Evolutionary conservation across 169 alveolate species (phyloP).

Genomic region (Perkinsus olseni): DNA sequence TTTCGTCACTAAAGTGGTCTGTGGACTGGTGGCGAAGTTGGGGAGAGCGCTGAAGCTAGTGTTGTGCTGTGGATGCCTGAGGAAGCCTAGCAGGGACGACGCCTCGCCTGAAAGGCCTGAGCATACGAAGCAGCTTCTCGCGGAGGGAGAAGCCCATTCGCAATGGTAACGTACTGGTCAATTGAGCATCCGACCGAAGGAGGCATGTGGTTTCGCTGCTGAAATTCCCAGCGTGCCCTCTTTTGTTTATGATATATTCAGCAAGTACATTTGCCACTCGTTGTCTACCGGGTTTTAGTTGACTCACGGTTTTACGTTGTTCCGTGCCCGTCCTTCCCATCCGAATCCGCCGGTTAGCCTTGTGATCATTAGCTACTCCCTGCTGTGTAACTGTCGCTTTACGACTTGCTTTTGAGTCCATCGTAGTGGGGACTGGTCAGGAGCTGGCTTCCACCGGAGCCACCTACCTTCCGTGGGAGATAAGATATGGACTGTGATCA

Average conservation of each 20-base stretch:
- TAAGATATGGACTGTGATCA: too few relatives aligned
- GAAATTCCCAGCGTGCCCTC: not conserved
- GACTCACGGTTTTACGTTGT: not conserved
- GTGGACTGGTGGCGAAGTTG: not conserved
- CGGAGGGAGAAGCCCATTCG: not conserved
- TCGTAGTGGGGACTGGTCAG: too few relatives aligned
- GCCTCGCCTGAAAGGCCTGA: not conserved
- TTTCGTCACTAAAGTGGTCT: not conserved
- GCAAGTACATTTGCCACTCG: not conserved
- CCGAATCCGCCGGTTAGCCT: not conserved
- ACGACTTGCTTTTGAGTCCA: too few relatives aligned
- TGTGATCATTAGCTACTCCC: too few relatives aligned
- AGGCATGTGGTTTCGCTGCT: not conserved
- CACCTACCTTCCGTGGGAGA: too few relatives aligned
- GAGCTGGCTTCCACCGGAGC: too few relatives aligned
- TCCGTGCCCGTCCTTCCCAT: not conserved
- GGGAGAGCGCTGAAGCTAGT: not conserved
- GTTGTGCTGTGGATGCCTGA: not conserved
- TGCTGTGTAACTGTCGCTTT: too few relatives aligned
- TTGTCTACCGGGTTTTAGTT: not conserved
- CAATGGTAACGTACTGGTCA: not conserved
- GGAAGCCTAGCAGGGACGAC: not conserved
- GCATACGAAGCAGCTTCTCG: not conserved
- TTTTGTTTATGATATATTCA: not conserved
- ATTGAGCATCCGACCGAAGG: too few relatives aligned